These are phyloP conservation scores for Cochlearia excelsa DNA, from an alignment of 345 rosid genomes.

Conservation along the genomic window DNA sequence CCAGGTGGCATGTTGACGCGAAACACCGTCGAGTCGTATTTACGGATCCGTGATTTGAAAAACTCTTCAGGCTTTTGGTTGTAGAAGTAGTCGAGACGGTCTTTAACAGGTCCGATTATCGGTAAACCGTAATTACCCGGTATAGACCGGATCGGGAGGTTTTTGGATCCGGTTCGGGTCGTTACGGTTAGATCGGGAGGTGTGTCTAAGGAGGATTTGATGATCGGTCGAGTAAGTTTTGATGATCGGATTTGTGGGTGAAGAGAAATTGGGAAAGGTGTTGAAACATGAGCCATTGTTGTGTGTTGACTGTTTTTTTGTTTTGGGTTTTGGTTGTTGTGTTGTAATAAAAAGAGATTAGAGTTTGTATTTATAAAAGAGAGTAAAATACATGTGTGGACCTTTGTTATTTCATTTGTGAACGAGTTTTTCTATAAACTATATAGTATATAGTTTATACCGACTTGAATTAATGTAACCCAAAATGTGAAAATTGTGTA, in stretches of 20 bases:
- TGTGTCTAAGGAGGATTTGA: constrained; percentile 48
- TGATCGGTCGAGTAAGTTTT: constrained; percentile 31
- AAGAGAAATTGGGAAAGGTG: constrained; percentile 32
- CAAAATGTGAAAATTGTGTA: not conserved
- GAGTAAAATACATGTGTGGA: too few species aligned
- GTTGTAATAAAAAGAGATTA: not conserved
- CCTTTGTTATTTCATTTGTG: too few species aligned
- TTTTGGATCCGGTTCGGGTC: constrained; percentile 20
- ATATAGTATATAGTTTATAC: too few species aligned
- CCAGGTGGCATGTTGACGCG: constrained; percentile 86
- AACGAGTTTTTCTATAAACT: too few species aligned
- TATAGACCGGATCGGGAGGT: constrained; percentile 56
- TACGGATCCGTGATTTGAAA: constrained; percentile 61
- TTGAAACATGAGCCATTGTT: constrained; percentile 39
- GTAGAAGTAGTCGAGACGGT: constrained; percentile 70
- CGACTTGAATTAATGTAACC: too few species aligned
- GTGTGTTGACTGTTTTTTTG: not conserved
- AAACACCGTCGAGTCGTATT: constrained; percentile 68
- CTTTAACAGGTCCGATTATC: constrained; percentile 68
- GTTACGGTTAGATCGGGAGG: constrained; percentile 28
- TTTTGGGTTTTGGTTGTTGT: not conserved
- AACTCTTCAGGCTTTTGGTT: constrained; percentile 65
- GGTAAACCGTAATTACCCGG: constrained; percentile 82
- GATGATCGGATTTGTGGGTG: constrained; percentile 13
- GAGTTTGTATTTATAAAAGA: not conserved